Percentiles rank a stretch among this genome's conserved stretches.
Conservation (phyloP, 805 yeast genomes). For the Saccharomycopsis synnaedendra region DNA sequence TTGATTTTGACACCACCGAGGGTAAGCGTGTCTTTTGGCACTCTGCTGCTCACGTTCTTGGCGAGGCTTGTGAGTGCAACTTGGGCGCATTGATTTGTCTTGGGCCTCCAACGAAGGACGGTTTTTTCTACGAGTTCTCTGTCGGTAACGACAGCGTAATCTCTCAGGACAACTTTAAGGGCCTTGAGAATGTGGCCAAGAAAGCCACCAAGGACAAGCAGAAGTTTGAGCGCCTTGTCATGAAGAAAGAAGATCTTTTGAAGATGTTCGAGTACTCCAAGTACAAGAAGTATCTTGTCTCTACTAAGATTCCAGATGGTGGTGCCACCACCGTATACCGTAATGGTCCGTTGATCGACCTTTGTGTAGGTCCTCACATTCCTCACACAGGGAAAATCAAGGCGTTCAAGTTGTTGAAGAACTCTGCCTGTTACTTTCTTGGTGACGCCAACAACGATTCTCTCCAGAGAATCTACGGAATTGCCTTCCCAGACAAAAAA, state of each 20-base stretch:
- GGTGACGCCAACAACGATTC: slow-evolving; percentile 93
- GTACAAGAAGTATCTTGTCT: slow-evolving; percentile 82
- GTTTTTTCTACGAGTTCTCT: slow-evolving; percentile 94
- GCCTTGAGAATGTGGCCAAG: slow-evolving; percentile 77
- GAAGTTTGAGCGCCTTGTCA: slow-evolving; percentile 83
- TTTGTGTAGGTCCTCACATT: slow-evolving; percentile 96
- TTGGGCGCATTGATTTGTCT: slow-evolving; percentile 85
- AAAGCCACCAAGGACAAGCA: slow-evolving; percentile 91
- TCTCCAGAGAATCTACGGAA: slow-evolving; percentile 94
- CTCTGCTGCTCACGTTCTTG: slow-evolving; percentile 94
- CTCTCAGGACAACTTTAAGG: slow-evolving; percentile 71
- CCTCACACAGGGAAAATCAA: slow-evolving; percentile 96
- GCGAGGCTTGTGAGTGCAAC: slow-evolving; percentile 97
- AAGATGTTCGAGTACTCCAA: slow-evolving; percentile 93
- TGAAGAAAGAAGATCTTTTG: slow-evolving; percentile 84
- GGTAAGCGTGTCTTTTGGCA: slow-evolving; percentile 98
- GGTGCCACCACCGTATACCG: slow-evolving; percentile 94
- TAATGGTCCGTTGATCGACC: slow-evolving; percentile 94
- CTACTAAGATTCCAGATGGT: slow-evolving; percentile 88
- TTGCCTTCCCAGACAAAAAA: slow-evolving; percentile 97
- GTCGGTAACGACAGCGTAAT: slow-evolving; percentile 66
- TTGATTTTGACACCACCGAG: slow-evolving; percentile 88
- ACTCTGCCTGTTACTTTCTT: slow-evolving; percentile 90
- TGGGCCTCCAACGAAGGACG: slow-evolving; percentile 97
- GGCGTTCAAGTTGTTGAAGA: slow-evolving; percentile 86